A percentile compares a stretch with the other conserved stretches of the same genome.
phyloP scores from a whole-genome alignment of 1,139 yeast species.

The Hyphopichia khmerensis region DNA sequence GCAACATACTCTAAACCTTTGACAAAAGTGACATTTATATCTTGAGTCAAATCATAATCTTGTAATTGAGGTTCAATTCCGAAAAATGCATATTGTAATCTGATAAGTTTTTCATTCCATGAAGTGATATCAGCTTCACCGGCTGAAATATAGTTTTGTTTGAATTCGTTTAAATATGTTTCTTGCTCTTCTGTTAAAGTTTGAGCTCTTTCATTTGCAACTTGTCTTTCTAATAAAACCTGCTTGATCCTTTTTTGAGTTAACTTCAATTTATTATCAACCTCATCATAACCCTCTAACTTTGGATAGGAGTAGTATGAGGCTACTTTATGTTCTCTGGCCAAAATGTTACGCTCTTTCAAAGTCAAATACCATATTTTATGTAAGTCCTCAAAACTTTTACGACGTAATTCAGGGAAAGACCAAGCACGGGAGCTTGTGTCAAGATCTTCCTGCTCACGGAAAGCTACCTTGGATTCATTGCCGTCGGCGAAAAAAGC shows the following conservation, averaged over 20 bases:
- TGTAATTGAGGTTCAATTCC: slow-evolving; percentile 61
- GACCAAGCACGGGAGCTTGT: slow-evolving; percentile 78
- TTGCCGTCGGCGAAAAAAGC: slow-evolving; percentile 72
- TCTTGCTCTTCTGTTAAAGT: slow-evolving; percentile 45
- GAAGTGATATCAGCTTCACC: slow-evolving; percentile 57
- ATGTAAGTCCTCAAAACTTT: slow-evolving; percentile 89
- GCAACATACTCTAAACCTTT: slow-evolving; percentile 70
- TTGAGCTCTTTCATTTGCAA: slow-evolving; percentile 64
- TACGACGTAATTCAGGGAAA: slow-evolving; percentile 83
- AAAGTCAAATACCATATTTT: slow-evolving; percentile 84
- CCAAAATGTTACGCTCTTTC: slow-evolving; percentile 77
- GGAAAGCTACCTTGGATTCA: slow-evolving; percentile 49
- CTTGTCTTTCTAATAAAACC: slow-evolving; percentile 83
- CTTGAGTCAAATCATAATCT: slow-evolving; percentile 47
- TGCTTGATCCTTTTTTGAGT: slow-evolving; percentile 68
- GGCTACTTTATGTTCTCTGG: slow-evolving; percentile 65
- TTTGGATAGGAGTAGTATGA: slow-evolving; percentile 28
- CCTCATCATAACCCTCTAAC: slow-evolving; percentile 23
- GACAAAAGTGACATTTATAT: slow-evolving; percentile 53
- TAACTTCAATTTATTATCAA: slow-evolving; percentile 37
- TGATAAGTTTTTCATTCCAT: slow-evolving; percentile 65
- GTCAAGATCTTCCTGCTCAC: slow-evolving; percentile 58
- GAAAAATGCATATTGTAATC: slow-evolving; percentile 78
- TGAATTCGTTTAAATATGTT: slow-evolving; percentile 57
- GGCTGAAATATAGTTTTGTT: slow-evolving; percentile 55